Evolutionary conservation across 2,329 filamentous ascomycete genomes (phyloP).

Genomic region (Alternaria viburni): DNA sequence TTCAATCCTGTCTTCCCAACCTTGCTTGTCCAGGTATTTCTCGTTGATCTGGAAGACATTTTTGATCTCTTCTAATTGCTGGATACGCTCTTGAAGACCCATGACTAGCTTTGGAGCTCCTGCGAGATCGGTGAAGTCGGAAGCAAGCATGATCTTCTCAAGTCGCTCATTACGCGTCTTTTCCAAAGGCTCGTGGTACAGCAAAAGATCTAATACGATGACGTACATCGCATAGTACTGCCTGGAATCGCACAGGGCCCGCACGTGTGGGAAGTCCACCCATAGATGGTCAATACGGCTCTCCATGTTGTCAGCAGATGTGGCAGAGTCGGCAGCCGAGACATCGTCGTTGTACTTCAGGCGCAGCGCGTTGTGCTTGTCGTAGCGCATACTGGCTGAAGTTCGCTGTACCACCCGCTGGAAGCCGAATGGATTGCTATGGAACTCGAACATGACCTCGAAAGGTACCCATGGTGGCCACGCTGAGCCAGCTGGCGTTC

Average conservation of each 20-base stretch:
- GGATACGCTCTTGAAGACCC: conserved; percentile 87
- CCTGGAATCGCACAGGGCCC: conserved; percentile 93
- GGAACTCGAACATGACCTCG: conserved; percentile 98
- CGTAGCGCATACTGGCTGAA: conserved; percentile 89
- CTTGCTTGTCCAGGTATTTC: conserved; percentile 82
- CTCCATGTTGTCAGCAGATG: conserved; percentile 65
- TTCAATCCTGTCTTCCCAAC: conserved; percentile 88
- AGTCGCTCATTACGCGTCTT: conserved; percentile 95
- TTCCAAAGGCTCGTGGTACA: conserved; percentile 95
- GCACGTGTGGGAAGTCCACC: conserved; percentile 93
- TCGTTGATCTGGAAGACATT: conserved; percentile 93
- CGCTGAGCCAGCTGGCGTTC: conserved; percentile 78
- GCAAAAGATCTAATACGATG: conserved; percentile 91
- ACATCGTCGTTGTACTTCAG: conserved; percentile 98
- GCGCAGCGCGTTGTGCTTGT: conserved; percentile 97
- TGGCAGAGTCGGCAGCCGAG: conserved; percentile 64
- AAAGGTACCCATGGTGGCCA: conserved; percentile 99
- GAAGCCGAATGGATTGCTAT: conserved; percentile 95
- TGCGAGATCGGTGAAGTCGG: conserved; percentile 95
- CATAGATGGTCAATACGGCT: conserved; percentile 93
- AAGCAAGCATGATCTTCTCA: conserved; percentile 98
- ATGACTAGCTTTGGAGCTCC: conserved; percentile 93
- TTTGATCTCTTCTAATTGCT: conserved; percentile 95
- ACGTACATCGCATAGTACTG: conserved; percentile 99
- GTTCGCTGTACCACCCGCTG: conserved; percentile 96